phyloP scores from a whole-genome alignment of 2,329 filamentous ascomycete species.

The Phialemonium atrogriseum region DNA sequence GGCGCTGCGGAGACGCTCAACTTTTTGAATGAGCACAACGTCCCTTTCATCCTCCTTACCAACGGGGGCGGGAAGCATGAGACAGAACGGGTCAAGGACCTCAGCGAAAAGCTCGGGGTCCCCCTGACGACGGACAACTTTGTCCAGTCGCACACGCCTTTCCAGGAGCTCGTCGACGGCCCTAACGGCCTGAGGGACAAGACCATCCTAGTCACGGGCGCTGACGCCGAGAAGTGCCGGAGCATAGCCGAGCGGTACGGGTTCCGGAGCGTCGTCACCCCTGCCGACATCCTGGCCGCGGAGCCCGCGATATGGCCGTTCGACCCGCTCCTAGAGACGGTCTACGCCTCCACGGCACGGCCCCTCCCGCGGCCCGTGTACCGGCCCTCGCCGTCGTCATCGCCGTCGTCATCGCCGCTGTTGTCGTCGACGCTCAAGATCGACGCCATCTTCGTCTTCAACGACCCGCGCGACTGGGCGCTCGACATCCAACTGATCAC shows the following conservation, averaged over 20 bases:
- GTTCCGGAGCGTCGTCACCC: conserved; percentile 75
- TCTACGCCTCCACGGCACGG: conserved; percentile 51
- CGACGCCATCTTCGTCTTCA: conserved; percentile 88
- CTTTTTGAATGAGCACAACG: conserved; percentile 63
- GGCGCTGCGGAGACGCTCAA: conserved; percentile 67
- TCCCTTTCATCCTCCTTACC: conserved; percentile 90
- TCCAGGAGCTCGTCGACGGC: conserved; percentile 59
- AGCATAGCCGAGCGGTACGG: conserved; percentile 70
- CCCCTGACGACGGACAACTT: conserved; percentile 61
- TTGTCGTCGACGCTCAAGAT: conserved; percentile 55
- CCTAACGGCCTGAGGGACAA: conserved; percentile 47
- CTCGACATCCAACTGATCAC: conserved; percentile 78
- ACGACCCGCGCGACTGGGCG: conserved; percentile 94
- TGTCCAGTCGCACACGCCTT: conserved; percentile 87
- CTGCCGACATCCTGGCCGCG: conserved; percentile 70
- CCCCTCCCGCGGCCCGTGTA: conserved; percentile 40
- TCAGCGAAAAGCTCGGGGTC: conserved; percentile 58
- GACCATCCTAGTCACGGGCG: conserved; percentile 68
- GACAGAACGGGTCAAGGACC: conserved; percentile 59
- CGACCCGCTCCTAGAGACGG: conserved; percentile 52
- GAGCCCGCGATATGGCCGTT: conserved; percentile 80
- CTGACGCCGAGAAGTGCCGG: conserved; percentile 58
- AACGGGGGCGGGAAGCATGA: conserved; percentile 91
- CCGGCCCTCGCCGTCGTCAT: neutral
- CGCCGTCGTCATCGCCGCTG: conserved; percentile 2